Evolutionary conservation across 495 filamentous ascomycete genomes (phyloP), one percentile per base, ranked within the genome.

Genomic region (Lepraria neglecta): DNA sequence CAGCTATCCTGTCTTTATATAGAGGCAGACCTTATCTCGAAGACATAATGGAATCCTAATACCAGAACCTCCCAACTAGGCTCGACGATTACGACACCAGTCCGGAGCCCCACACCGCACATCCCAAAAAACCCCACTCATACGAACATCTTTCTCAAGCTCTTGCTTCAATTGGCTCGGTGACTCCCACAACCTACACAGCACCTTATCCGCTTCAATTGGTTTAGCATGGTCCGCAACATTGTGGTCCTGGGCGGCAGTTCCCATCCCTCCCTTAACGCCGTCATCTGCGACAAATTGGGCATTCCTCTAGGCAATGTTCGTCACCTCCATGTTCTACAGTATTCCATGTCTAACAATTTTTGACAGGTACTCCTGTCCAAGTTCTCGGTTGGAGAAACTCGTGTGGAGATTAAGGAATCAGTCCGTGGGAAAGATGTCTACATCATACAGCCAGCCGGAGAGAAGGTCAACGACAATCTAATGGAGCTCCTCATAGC

Each of bases 341-440:
- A 31, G 15, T 21, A 12, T 0, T n/a, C 28, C 12, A 12, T 9
- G 28, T 9, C 33, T 50, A 6, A 15, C 15, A 43, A 21, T 14
- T n/a, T 19, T 43, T 4, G 10, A 9, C 47, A 31, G 21, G 35
- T 44, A 15, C 81, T 92, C 58, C 82, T 97, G 56, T 84, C 80
- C 65, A 97, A 96, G 76, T 98, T 98, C 74, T 85, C 87, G 17
- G 90, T 92, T 56, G 94, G 94, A 50, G 95, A 97, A 74, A 97
- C 89, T 61, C 85, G 95, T 38, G 91, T 95, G 61, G 94, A 97
- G 74, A 94, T 98, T 67, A 78, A 89, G 69, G 94, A 97, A 76
- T 95, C 89, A 27, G 92, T 98, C 45, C 89, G 48, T n/a, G 48
- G 87, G 60, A 98, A 98, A 73, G 94, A 97, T 80, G 92, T 98